Evolutionary conservation across 2,329 filamentous ascomycete species (phyloP).

Genomic region (Cordyceps cateniannulata): DNA sequence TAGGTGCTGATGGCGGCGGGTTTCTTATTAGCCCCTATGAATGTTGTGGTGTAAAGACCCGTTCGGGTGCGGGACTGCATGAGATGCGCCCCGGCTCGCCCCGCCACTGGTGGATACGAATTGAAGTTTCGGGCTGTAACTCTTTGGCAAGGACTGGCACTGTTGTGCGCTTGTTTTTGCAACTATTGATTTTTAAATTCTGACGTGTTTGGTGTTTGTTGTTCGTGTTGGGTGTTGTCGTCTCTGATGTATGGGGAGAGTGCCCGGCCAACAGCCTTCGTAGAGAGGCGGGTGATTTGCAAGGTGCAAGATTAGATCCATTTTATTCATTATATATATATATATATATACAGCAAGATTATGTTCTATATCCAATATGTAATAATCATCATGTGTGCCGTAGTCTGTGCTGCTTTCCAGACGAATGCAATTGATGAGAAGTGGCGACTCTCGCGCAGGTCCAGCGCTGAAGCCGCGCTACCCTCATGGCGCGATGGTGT

Average conservation of each 20-base stretch:
- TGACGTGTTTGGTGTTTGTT: no score
- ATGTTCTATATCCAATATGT: not conserved
- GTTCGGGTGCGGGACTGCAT: not conserved
- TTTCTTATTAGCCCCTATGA: slow-evolving; percentile 6
- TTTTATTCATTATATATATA: not conserved
- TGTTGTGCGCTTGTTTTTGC: no score
- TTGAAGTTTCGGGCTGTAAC: no score
- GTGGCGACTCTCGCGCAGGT: not conserved
- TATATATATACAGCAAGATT: not conserved
- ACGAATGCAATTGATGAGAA: not conserved
- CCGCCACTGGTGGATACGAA: not conserved
- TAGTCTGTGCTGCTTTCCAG: slow-evolving; percentile 9
- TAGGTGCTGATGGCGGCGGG: slow-evolving; percentile 12
- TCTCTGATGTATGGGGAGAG: not conserved
- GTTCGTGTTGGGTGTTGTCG: no score
- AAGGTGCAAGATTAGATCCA: not conserved
- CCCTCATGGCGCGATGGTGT: not conserved
- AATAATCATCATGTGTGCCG: not conserved
- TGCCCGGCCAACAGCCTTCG: not conserved
- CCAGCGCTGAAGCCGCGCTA: not conserved
- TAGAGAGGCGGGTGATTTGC: not conserved
- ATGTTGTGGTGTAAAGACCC: not conserved
- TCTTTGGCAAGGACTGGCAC: no score
- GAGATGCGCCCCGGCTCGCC: not conserved
- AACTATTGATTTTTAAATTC: no score